Percentiles rank a stretch among this genome's conserved stretches.
Conservation (phyloP, 345 rosid species). For the Syzygium oleosum region DNA sequence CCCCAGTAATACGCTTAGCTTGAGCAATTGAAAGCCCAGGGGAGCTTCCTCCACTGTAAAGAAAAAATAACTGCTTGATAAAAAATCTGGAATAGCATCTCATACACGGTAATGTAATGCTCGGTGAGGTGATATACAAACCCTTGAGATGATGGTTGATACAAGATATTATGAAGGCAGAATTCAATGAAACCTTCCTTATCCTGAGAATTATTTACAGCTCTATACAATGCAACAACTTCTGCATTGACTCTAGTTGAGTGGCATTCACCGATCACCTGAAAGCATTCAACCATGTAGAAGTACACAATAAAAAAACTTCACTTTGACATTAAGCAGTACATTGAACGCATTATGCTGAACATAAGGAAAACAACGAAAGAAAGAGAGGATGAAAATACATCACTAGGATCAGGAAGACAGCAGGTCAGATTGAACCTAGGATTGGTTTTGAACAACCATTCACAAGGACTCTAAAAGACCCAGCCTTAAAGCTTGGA, state of each 20-base stretch:
- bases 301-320: no score
- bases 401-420: no score
- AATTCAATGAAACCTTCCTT: slow-evolving; percentile 63
- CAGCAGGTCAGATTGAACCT: no score
- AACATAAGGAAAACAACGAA: neutral
- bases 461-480: no score
- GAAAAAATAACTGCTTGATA: neutral
- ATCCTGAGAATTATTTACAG: slow-evolving; percentile 36
- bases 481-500: no score
- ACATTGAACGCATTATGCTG: neutral
- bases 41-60: slow-evolving; percentile 64
- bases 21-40: slow-evolving; percentile 82
- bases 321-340: neutral
- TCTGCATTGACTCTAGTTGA: slow-evolving; percentile 50
- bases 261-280: slow-evolving; percentile 94
- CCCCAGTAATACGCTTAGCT: slow-evolving; percentile 63
- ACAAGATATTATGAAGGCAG: slow-evolving; percentile 63
- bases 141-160: slow-evolving; percentile 70
- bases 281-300: slow-evolving; percentile 12
- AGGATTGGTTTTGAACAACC: no score
- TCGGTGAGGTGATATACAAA: slow-evolving; percentile 12
- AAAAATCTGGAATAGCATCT: neutral
- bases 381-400: no score
- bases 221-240: slow-evolving; percentile 51
- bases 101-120: neutral